phyloP scores from a whole-genome alignment of 306 rosid genomes.

The Sicyos edulis region DNA sequence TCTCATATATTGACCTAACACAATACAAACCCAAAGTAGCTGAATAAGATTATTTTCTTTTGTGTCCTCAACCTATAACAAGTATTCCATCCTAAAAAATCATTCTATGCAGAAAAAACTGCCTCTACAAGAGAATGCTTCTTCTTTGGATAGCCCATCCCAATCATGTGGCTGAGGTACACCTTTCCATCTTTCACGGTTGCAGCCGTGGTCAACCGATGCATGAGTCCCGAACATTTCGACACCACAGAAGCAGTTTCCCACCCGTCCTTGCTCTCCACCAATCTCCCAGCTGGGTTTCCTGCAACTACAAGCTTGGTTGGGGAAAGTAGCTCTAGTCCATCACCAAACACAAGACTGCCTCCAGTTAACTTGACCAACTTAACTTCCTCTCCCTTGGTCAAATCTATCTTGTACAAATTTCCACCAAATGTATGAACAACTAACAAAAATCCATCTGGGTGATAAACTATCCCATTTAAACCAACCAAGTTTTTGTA shows the following conservation, averaged over 20 bases:
- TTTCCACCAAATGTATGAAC: conserved; percentile 69
- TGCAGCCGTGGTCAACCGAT: conserved; percentile 74
- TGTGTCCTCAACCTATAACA: background rate
- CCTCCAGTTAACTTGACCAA: conserved; percentile 46
- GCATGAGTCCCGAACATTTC: conserved; percentile 58
- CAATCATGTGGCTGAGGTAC: conserved; percentile 60
- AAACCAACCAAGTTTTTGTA: conserved; percentile 65
- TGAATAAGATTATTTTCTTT: background rate
- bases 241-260: conserved; percentile 56
- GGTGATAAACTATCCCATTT: conserved; percentile 86
- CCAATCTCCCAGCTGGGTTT: conserved; percentile 65
- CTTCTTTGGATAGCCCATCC: conserved; percentile 79
- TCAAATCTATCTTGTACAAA: conserved; percentile 60
- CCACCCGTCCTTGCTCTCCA: conserved; percentile 90
- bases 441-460: conserved; percentile 68
- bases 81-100: background rate
- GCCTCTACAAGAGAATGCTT: conserved; percentile 84
- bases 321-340: conserved; percentile 62
- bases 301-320: conserved; percentile 78
- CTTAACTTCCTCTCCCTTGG: conserved; percentile 61
- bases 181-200: conserved; percentile 81
- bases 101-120: conserved; percentile 37
- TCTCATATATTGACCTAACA: background rate
- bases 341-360: conserved; percentile 62
- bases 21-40: background rate